phyloP scores from a whole-genome alignment of 495 filamentous ascomycete species.

The Neurospora sp. region DNA sequence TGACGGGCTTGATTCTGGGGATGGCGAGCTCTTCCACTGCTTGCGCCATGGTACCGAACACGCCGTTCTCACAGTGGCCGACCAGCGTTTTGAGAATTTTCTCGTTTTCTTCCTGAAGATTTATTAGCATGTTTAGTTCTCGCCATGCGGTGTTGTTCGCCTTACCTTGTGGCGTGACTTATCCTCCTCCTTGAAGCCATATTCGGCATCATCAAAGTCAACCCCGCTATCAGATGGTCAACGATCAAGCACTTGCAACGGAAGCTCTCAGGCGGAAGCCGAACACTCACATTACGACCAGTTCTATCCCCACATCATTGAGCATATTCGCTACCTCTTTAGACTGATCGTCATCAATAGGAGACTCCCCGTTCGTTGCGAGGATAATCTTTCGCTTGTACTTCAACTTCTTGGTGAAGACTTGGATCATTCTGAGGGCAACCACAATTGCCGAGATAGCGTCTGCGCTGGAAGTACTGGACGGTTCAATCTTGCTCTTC shows the following conservation, averaged over 20 bases:
- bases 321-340: slow-evolving; percentile 60
- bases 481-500: slow-evolving; percentile 54
- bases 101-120: slow-evolving; percentile 48
- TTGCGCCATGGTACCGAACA: slow-evolving; percentile 75
- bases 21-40: slow-evolving; percentile 62
- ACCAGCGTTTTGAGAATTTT: slow-evolving; percentile 48
- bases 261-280: not conserved
- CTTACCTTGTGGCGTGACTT: slow-evolving; percentile 60
- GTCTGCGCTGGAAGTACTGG: slow-evolving; percentile 53
- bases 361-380: slow-evolving; percentile 67
- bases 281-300: slow-evolving; percentile 62
- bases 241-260: not conserved
- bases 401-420: slow-evolving; percentile 78
- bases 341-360: slow-evolving; percentile 57
- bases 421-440: slow-evolving; percentile 77
- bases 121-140: not conserved
- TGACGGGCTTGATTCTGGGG: slow-evolving; percentile 63
- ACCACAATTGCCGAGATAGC: slow-evolving; percentile 77
- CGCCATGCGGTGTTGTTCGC: not conserved
- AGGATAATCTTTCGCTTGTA: slow-evolving; percentile 74
- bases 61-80: slow-evolving; percentile 51
- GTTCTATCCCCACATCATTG: slow-evolving; percentile 63
- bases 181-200: slow-evolving; percentile 85
- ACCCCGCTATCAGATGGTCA: slow-evolving; percentile 51
- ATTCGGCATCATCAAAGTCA: slow-evolving; percentile 91